Percentiles rank a stretch among this genome's conserved stretches.
These are phyloP conservation scores for Pseudocercospora vitis DNA, from an alignment of 2,329 filamentous ascomycete genomes.

Conservation along the genomic window DNA sequence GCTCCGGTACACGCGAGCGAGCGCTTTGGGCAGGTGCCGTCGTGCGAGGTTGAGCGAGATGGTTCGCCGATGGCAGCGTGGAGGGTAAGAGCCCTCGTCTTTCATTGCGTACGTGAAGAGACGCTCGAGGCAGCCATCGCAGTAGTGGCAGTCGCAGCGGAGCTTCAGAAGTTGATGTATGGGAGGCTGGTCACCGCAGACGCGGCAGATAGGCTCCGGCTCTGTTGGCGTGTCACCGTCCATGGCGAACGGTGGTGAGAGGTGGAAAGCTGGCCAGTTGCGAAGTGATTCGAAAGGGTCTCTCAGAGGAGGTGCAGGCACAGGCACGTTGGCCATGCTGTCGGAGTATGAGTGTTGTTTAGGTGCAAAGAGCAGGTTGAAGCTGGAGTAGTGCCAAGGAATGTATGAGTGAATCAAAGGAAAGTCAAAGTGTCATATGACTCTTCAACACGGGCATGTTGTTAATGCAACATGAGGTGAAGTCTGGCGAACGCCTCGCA, in stretches of 20 bases:
- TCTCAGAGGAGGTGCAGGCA: not conserved
- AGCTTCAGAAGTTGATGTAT: constrained; percentile 14
- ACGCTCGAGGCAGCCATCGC: constrained; percentile 15
- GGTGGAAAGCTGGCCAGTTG: constrained; percentile 7
- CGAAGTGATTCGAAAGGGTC: constrained; percentile 7
- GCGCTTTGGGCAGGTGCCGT: constrained; percentile 9
- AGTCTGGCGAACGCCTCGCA: not conserved
- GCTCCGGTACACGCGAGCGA: constrained; percentile 8
- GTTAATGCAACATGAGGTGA: not conserved
- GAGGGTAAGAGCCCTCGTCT: constrained; percentile 18
- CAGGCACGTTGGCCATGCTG: not conserved
- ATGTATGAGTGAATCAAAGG: constrained; percentile 3
- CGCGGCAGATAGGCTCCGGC: constrained; percentile 6
- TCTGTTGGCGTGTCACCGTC: constrained; percentile 4
- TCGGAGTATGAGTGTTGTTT: constrained; percentile 2
- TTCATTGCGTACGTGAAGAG: constrained; percentile 14
- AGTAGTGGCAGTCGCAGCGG: constrained; percentile 16
- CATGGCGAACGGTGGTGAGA: constrained; percentile 5
- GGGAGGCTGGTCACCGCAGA: constrained; percentile 7
- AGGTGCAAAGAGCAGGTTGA: not conserved
- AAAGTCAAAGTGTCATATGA: not conserved
- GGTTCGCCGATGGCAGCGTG: constrained; percentile 6
- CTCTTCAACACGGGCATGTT: not conserved
- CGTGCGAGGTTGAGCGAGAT: constrained; percentile 11
- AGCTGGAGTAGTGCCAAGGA: not conserved